Evolutionary conservation across 2,329 filamentous ascomycete species (phyloP).

Genomic region (Ceratocystis eucalypticola): DNA sequence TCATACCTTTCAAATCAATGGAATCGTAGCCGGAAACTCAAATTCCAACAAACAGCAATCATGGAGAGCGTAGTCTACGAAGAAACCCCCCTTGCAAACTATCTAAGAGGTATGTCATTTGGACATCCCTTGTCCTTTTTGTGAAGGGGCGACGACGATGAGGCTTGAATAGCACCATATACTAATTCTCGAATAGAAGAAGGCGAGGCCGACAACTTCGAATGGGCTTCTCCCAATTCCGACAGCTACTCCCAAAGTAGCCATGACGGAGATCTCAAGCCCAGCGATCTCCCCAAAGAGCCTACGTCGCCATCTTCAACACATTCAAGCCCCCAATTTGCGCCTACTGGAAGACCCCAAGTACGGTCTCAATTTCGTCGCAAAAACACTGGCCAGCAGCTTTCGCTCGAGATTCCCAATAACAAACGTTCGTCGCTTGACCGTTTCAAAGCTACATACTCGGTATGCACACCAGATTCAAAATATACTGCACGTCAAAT

Average conservation of each 20-base stretch:
- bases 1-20: slow-evolving; percentile 3
- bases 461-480: slow-evolving; percentile 29
- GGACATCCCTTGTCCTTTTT: not conserved
- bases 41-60: slow-evolving; percentile 10
- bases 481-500: not conserved
- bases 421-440: slow-evolving; percentile 29
- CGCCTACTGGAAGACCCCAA: slow-evolving; percentile 42
- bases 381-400: slow-evolving; percentile 31
- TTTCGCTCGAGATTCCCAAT: slow-evolving; percentile 31
- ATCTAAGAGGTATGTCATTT: slow-evolving; percentile 60
- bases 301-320: slow-evolving; percentile 32
- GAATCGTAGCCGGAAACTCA: slow-evolving; percentile 4
- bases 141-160: not conserved
- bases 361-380: slow-evolving; percentile 41
- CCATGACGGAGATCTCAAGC: slow-evolving; percentile 24
- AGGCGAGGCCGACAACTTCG: slow-evolving; percentile 35
- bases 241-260: slow-evolving; percentile 21
- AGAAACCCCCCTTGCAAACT: slow-evolving; percentile 75
- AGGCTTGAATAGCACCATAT: slow-evolving; percentile 15
- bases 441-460: slow-evolving; percentile 37
- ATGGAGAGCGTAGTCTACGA: slow-evolving; percentile 87
- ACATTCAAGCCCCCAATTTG: slow-evolving; percentile 40
- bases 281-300: slow-evolving; percentile 12
- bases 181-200: slow-evolving; percentile 30
- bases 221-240: slow-evolving; percentile 35